Conservation (phyloP, 106 monocot species). For the Acorus calamus region DNA sequence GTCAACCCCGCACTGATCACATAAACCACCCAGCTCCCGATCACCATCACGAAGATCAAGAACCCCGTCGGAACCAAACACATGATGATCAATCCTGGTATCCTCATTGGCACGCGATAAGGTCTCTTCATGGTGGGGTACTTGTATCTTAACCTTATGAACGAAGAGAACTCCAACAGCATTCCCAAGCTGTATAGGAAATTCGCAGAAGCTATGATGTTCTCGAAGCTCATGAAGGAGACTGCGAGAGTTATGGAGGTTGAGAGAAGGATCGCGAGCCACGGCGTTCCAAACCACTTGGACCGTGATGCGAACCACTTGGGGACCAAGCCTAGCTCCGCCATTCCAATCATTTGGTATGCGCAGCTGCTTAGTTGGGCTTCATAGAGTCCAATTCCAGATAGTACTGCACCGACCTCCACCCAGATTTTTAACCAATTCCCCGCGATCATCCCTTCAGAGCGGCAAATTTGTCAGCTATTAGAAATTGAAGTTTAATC, state of each 20-base stretch:
- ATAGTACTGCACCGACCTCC: constrained; percentile 62
- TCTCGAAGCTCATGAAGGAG: constrained; percentile 69
- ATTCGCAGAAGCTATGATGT: constrained; percentile 75
- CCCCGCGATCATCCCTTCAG: constrained; percentile 60
- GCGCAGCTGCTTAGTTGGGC: constrained; percentile 77
- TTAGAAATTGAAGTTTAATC: too few relatives aligned
- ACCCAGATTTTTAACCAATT: constrained; percentile 84
- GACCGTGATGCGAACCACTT: constrained; percentile 37
- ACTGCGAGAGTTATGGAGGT: constrained; percentile 60
- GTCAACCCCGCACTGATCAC: constrained; percentile 47
- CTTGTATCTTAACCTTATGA: constrained; percentile 52
- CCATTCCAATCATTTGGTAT: constrained; percentile 87
- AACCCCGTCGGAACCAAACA: constrained; percentile 65
- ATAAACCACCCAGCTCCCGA: constrained; percentile 58
- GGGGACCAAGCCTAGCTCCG: constrained; percentile 72
- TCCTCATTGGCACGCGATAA: constrained; percentile 47
- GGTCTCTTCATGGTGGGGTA: constrained; percentile 55
- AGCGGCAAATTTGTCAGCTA: too few relatives aligned
- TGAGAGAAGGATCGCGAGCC: constrained; percentile 58
- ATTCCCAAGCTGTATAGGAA: constrained; percentile 84
- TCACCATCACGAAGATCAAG: constrained; percentile 47
- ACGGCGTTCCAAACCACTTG: constrained; percentile 67
- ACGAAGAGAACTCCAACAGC: constrained; percentile 78
- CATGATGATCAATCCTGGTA: constrained; percentile 40
- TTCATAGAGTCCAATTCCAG: constrained; percentile 75